phyloP scores from a whole-genome alignment of 2,329 filamentous ascomycete genomes.

The Arthrobotrys entomopaga region DNA sequence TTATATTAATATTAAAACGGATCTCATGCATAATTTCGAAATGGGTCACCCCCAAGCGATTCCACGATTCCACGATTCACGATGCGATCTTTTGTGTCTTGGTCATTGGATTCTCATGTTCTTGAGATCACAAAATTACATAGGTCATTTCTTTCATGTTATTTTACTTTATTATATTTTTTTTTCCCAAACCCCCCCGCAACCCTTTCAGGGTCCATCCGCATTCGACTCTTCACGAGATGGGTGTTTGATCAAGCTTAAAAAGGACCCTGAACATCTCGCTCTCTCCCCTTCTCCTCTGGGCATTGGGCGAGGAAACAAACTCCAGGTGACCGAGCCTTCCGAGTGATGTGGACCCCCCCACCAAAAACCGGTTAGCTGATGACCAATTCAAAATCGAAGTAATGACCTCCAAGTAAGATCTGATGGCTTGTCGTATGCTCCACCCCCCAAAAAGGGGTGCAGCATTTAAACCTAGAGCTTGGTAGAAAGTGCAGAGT shows the following conservation, averaged over 20 bases:
- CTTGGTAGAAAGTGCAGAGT: no score
- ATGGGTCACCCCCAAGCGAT: no score
- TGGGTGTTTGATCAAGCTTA: not conserved
- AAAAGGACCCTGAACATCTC: conserved; percentile 34
- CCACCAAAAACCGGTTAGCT: no score
- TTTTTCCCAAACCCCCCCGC: no score
- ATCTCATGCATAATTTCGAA: not conserved
- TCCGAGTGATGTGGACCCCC: no score
- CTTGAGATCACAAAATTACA: not conserved
- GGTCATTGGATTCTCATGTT: conserved; percentile 1
- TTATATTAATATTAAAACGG: not conserved
- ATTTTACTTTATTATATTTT: not conserved
- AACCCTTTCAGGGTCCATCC: no score
- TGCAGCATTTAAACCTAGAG: no score
- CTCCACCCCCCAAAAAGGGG: no score
- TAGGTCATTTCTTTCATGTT: not conserved
- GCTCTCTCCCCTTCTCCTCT: not conserved
- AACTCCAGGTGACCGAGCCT: not conserved
- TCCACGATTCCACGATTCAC: no score
- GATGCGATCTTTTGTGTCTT: not conserved
- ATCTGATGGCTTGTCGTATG: no score
- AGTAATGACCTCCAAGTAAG: no score
- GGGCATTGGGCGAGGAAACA: conserved; percentile 3
- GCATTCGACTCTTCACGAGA: not conserved
- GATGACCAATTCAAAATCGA: no score